A percentile compares a stretch with the other conserved stretches of the same genome.
Evolutionary conservation across 208 protist genomes (phyloP).

Genomic region (Leishmania aethiopica): DNA sequence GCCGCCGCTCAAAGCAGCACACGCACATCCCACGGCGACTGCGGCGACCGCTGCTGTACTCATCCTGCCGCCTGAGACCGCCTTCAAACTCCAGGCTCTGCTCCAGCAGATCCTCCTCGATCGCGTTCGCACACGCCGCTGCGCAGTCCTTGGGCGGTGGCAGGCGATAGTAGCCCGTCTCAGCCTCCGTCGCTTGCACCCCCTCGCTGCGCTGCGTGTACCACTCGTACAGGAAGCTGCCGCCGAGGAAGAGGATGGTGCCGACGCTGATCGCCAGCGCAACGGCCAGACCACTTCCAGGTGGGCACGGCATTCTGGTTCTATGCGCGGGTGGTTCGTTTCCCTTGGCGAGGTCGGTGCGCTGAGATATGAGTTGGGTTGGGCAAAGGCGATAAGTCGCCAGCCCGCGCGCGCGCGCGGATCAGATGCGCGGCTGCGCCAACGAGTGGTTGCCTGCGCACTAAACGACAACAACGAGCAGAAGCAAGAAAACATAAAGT

Average conservation of each 20-base stretch:
- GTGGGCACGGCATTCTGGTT: background rate
- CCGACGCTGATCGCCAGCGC: background rate
- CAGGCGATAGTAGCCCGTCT: conserved; percentile 2
- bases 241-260: background rate
- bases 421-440: background rate
- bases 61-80: background rate
- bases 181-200: background rate
- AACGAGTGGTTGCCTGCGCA: background rate
- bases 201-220: background rate
- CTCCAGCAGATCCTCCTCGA: conserved; percentile 1
- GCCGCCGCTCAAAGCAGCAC: conserved; percentile 6
- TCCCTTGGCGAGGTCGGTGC: background rate
- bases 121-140: background rate
- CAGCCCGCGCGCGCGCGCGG: background rate
- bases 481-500: background rate
- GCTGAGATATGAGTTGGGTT: background rate
- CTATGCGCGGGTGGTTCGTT: background rate
- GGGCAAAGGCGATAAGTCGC: background rate
- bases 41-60: background rate
- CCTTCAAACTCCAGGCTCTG: background rate
- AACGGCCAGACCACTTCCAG: background rate
- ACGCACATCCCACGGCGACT: conserved; percentile 17
- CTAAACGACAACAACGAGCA: background rate
- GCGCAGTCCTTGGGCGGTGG: background rate
- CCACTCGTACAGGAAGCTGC: background rate